phyloP scores from a whole-genome alignment of 2,329 filamentous ascomycete species.

The Ceratocystis harringtonii region DNA sequence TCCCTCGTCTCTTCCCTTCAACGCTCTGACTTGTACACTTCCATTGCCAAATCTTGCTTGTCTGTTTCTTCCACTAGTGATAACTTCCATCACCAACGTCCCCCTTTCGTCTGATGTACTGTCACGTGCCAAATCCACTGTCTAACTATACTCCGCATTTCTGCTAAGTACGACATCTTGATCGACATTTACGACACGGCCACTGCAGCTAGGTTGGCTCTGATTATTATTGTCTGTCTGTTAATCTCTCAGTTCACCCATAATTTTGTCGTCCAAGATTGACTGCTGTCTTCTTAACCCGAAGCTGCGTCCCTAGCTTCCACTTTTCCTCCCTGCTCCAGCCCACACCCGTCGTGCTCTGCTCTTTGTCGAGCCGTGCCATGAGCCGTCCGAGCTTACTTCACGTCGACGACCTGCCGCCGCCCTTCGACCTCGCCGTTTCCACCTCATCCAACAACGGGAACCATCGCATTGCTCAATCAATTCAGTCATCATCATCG shows the following conservation, averaged over 20 bases:
- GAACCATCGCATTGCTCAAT: not conserved
- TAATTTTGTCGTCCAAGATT: no score
- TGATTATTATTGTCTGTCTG: no score
- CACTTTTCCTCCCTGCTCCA: not conserved
- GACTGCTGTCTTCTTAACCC: no score
- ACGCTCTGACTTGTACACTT: no score
- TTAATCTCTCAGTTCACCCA: no score
- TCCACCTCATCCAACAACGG: not conserved
- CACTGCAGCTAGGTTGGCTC: not conserved
- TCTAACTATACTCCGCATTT: not conserved
- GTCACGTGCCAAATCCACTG: constrained; percentile 2
- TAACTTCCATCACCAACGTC: not conserved
- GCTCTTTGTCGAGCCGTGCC: not conserved
- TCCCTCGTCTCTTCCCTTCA: no score
- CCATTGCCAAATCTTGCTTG: not conserved
- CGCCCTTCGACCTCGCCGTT: constrained; percentile 13
- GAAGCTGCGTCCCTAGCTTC: no score
- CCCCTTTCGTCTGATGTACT: not conserved
- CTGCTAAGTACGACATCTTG: not conserved
- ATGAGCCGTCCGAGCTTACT: constrained; percentile 9
- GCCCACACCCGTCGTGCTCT: not conserved
- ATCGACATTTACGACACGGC: not conserved
- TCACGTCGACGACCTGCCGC: constrained; percentile 14
- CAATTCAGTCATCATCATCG: not conserved
- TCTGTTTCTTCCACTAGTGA: not conserved